Percentiles rank a stretch among this genome's conserved stretches.
Evolutionary conservation across 2,329 filamentous ascomycete genomes (phyloP).

Genomic region (Trichoderma lentiforme): DNA sequence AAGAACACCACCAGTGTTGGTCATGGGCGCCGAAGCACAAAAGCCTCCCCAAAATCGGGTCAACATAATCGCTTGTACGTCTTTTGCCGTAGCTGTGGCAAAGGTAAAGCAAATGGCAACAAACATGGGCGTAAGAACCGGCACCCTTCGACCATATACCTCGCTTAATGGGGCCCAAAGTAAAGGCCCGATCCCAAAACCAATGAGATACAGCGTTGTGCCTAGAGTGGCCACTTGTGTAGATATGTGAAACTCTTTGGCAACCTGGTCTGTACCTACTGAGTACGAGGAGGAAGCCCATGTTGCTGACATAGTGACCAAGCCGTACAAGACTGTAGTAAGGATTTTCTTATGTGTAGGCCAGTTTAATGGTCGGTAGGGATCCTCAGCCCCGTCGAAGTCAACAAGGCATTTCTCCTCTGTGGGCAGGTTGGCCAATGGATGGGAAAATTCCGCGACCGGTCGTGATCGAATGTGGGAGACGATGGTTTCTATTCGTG

Average conservation of each 20-base stretch:
- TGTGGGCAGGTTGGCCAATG: conserved; percentile 34
- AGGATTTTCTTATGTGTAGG: conserved; percentile 62
- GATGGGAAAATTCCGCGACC: not conserved
- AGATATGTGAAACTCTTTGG: conserved; percentile 43
- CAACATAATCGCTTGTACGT: conserved; percentile 63
- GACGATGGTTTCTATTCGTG: not conserved
- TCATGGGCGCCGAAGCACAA: conserved; percentile 63
- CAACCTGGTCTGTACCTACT: conserved; percentile 53
- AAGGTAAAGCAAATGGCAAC: conserved; percentile 63
- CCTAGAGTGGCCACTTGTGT: conserved; percentile 44
- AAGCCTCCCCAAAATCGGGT: conserved; percentile 64
- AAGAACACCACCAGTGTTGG: conserved; percentile 66
- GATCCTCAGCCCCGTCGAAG: conserved; percentile 70
- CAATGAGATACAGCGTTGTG: conserved; percentile 45
- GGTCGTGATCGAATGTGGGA: not conserved
- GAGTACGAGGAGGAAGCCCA: conserved; percentile 54
- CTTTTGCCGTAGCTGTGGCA: conserved; percentile 59
- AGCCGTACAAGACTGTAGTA: conserved; percentile 53
- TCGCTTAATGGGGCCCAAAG: conserved; percentile 65
- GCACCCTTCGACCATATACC: conserved; percentile 53
- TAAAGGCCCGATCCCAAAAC: conserved; percentile 58
- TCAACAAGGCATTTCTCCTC: conserved; percentile 55
- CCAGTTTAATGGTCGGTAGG: conserved; percentile 71
- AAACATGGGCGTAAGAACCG: conserved; percentile 60
- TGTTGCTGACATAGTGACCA: conserved; percentile 46